Evolutionary conservation across 148 eudicot genomes (phyloP).

Genomic region (Tetragonia tetragonoides): DNA sequence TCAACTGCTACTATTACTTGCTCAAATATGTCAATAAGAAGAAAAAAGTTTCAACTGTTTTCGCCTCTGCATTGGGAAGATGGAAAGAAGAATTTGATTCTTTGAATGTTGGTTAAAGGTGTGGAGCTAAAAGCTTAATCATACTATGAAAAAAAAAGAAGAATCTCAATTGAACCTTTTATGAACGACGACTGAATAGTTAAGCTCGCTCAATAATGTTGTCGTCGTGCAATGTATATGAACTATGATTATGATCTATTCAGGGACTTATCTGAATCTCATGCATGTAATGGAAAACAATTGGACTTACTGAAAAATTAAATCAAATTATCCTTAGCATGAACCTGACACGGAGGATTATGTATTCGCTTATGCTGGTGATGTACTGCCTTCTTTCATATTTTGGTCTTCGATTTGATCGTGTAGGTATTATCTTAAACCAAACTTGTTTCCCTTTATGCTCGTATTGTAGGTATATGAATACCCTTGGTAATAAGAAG

Average conservation of each 20-base stretch:
- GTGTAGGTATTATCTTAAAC: background rate
- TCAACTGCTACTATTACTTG: background rate
- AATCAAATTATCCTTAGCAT: background rate
- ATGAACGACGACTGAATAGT: background rate
- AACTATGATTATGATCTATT: background rate
- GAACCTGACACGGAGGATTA: background rate
- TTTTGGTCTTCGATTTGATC: background rate
- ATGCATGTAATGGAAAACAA: background rate
- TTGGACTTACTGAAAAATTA: background rate
- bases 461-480: constrained; percentile 65
- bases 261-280: background rate
- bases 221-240: background rate
- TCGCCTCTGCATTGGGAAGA: background rate
- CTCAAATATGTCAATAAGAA: background rate
- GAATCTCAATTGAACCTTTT: background rate
- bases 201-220: background rate
- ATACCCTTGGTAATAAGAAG: constrained; percentile 86
- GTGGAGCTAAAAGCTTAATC: background rate
- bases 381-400: background rate
- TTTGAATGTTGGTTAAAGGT: background rate
- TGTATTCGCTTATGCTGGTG: background rate
- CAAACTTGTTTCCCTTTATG: constrained; percentile 8
- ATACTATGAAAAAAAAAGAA: background rate
- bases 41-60: background rate
- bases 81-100: background rate